Base-by-base conservation (phyloP, 305 asterid species). In the Solanum hybrid region DNA sequence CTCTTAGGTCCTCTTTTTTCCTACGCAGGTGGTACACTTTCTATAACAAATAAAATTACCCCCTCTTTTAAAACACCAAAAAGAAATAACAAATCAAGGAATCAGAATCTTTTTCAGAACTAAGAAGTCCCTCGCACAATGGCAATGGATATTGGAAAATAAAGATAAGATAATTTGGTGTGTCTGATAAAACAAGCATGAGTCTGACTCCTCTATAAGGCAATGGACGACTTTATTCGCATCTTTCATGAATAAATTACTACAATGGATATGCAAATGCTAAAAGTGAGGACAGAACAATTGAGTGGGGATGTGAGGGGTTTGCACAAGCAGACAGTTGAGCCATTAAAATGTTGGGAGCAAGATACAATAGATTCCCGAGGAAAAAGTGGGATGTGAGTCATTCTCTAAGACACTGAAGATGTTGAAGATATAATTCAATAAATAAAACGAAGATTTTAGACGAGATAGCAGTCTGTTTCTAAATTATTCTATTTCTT, bases 241-340 rank as follows among this genome's bases (percentile, higher is more conserved):
- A 45, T 82, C 73, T 29, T 24, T 45, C 10, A 3, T 6, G 40
- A 82, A 82, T 82, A 82, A 42, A 45, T 29, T 15, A 27, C 73
- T 82, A 51, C 27, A 45, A 45, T 15, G 27, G 87, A 17, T 82
- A 51, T 84, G 75, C 75, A 84, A 29, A 84, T 51, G 17, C 40
- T 51, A 84, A 84, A 84, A 31, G 75, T 51, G 29, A 51, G 75
- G 75, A 84, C 27, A 51, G 29, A 84, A 84, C 27, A 51, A 51
- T 84, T 84, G 40, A 51, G 75, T 56, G 75, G 87, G 87, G 73
- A 31, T 84, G 26, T 84, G 87, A 45, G 87, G 87, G 75, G 31
- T 10, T 84, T 51, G 4, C 35, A 84, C 75, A 84, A 84, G 31
- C 72, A 27, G 15, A 84, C 75, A 84, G 87, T 14, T 31, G 75